Evolutionary conservation across 2,329 filamentous ascomycete genomes (phyloP).

Genomic region (Verticillium klebahnii): DNA sequence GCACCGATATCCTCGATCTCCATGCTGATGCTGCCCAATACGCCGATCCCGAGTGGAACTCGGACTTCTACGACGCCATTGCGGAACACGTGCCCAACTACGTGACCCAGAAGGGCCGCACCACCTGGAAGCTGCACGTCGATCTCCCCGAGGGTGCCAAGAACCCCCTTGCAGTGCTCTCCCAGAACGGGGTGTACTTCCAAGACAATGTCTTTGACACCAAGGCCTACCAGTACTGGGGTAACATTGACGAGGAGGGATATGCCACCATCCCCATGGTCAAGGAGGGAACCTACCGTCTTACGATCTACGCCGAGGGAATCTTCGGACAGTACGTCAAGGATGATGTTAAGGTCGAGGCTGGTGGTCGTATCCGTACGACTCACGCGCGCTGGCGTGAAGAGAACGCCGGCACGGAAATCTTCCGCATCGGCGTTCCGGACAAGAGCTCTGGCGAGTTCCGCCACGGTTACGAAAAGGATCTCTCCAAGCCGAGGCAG

Average conservation of each 20-base stretch:
- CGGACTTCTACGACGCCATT: slow-evolving; percentile 60
- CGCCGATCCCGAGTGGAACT: slow-evolving; percentile 49
- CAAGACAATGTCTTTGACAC: slow-evolving; percentile 51
- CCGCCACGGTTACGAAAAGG: slow-evolving; percentile 44
- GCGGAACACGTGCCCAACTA: slow-evolving; percentile 55
- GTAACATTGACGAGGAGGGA: slow-evolving; percentile 37
- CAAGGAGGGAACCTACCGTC: slow-evolving; percentile 53
- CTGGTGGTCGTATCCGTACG: slow-evolving; percentile 30
- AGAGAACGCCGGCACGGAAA: slow-evolving; percentile 51
- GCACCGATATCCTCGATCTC: slow-evolving; percentile 40
- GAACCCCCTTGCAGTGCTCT: slow-evolving; percentile 45
- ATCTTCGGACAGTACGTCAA: slow-evolving; percentile 57
- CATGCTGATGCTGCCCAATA: slow-evolving; percentile 49
- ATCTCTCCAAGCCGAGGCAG: slow-evolving; percentile 37
- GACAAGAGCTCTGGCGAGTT: slow-evolving; percentile 57
- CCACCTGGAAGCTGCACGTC: slow-evolving; percentile 44
- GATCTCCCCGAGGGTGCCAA: slow-evolving; percentile 45
- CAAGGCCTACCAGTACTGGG: slow-evolving; percentile 53
- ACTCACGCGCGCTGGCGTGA: slow-evolving; percentile 42
- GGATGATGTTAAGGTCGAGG: slow-evolving; percentile 39
- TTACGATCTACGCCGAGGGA: slow-evolving; percentile 59
- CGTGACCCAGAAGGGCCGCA: slow-evolving; percentile 45
- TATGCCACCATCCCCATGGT: slow-evolving; percentile 43
- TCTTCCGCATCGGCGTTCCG: slow-evolving; percentile 59
- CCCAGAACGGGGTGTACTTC: slow-evolving; percentile 45